Evolutionary conservation across 495 filamentous ascomycete species (phyloP), one percentile per base, ranked within the genome.

Genomic region (Tricharina praecox): DNA sequence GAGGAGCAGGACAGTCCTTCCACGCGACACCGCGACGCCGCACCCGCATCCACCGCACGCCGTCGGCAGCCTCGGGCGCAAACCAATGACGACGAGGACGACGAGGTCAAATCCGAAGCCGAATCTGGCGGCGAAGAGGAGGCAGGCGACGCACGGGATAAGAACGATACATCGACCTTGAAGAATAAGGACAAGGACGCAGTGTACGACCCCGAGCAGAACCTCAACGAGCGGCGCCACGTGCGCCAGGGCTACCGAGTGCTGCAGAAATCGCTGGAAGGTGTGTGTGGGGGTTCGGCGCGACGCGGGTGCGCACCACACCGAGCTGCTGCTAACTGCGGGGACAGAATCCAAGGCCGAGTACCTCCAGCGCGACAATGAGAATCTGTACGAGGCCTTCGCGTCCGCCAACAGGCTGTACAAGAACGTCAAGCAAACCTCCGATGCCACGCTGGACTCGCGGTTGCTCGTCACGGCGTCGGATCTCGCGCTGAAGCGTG

Each of bases 371-470:
- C 65, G 70, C 0, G 70, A 72, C 23, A 79, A 77, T 7, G 63
- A 65, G 44, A 78, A 78, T 18, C 62, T 95, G 4, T 53, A 70
- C 30, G 64, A 74, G 10, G 80, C 75, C 2, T 52, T 95, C 3
- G 47, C 70, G 4, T 68, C 72, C 50, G 76, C 80, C 2, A 79
- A 95, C 56, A 51, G 67, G 2, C 62, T 78, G 8, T 80, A 78
- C 56, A 62, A 62, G 23, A 66, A 74, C 26, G 85, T 96, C 41
- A 90, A 83, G 53, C 87, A 95, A 58, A 92, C 90, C 1, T 74
- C 74, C n/a, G 92, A 99, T 60, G 90, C 90, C 1, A 85, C 79
- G 2, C 77, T 93, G 48, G 90, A 99, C 57, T 82, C 88, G 0
- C 77, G 83, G 34, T 68, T 90, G 32, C 68, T 96, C 8, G 82